Evolutionary conservation across 768 basidiomycete genomes (phyloP), one percentile per base, ranked within the genome.

Genomic region (Auricularia auricula-judae): DNA sequence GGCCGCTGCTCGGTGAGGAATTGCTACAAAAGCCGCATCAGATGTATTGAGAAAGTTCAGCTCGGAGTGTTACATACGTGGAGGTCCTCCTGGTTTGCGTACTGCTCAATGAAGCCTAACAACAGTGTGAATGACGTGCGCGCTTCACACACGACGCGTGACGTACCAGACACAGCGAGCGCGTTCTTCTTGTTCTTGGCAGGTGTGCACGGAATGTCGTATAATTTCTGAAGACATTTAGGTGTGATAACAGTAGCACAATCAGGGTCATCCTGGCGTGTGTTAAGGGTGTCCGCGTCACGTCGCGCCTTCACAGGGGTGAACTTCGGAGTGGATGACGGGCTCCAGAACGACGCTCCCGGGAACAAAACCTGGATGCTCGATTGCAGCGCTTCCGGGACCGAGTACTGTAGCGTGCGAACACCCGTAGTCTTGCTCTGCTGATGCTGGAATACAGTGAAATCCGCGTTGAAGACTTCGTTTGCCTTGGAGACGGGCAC

Each of bases 391-490:
- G 69, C 68, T 14, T 68, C 56, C 3, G 77, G 78, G 42, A 79
- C 67, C 11, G 77, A 76, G 68, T 76, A 77, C 14, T 67, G 65
- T n/a, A 78, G 72, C 3, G 77, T 77, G 53, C 77, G 74, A 36
- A 78, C 67, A 36, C 68, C 66, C 35, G 69, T 56, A 62, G 62
- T 67, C 39, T 76, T 75, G 43, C 72, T 71, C 1, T 66, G 66
- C 3, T 64, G 53, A 65, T 78, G 74, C 43, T 65, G 70, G 70
- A 76, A 79, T 11, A 73, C 67, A 5, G 68, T 35, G 70, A 75
- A 79, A n/a, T 74, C 70, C 21, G 78, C 72, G 42, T 69, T 70
- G 51, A 79, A 68, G 35, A 79, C 63, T 29, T 67, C 66, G 67
- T 75, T 77, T 5, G 77, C 77, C 65, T 72, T 71, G 39, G 68